Base-by-base conservation (phyloP, 2,329 filamentous ascomycete genomes). In the Fusarium sp. region DNA sequence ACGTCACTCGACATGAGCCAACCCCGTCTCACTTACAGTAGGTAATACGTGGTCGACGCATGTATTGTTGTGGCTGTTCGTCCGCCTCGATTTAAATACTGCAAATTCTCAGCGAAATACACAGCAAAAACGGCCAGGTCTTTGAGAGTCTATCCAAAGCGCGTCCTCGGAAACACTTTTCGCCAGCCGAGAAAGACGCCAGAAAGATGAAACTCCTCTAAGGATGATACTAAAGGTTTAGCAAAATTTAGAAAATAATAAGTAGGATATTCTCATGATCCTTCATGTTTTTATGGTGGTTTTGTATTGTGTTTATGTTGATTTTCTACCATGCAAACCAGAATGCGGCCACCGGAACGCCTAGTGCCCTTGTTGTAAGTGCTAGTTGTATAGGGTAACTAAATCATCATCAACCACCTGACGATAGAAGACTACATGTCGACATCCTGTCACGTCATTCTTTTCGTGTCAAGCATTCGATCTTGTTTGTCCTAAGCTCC, bases 1-100 rank as follows among this genome's bases (percentile, higher is more conserved):
- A 76, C 72, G 70, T 77, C 68, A 70, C 64, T 67, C 66, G 31
- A 63, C 56, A 38, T 66, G 52, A 69, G 54, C 65, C 62, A 70
- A 70, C 69, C 63, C 67, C 69, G 64, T 77, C 66, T 69, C 70
- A 71, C 35, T 50, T 40, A 62, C 72, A 56, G 66, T 68, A 54
- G 47, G 47, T 54, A 31, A 54, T 31, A 54, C 47, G 47, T 54
- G 47, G 47, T 54, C 47, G 27, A 54, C 47, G 47, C 47, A 54
- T 54, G 47, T 54, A 31, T 54, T 18, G 27, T 18, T 29, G 18
- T 54, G 24, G 27, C 47, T 29, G 10, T 6, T 54, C 6, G 18
- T 13, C 18, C 47, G 27, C 47, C 47, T 52, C 6, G 47, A 31
- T 31, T 54, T n/a, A 31, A 31, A 54, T 54, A 20, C 27, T 52